Evolutionary conservation across 768 basidiomycete species (phyloP).

Genomic region (Termitomyces sp.): DNA sequence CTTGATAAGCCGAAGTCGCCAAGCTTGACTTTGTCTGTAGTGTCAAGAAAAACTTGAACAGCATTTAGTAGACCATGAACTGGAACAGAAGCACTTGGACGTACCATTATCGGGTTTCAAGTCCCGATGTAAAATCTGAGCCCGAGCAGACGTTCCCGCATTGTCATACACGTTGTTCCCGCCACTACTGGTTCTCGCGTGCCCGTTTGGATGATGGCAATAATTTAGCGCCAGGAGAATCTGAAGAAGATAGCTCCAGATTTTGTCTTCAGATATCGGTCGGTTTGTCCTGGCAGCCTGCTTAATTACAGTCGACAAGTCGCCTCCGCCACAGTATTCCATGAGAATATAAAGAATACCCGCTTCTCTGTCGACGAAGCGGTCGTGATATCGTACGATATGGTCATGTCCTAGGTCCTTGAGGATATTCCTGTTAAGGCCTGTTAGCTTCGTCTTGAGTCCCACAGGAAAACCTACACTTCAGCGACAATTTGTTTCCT

Average conservation of each 20-base stretch:
- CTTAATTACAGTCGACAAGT: constrained; percentile 86
- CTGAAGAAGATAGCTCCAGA: constrained; percentile 97
- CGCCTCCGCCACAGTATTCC: constrained; percentile 99
- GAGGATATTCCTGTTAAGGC: constrained; percentile 75
- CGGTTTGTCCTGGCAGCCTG: constrained; percentile 64
- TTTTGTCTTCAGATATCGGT: constrained; percentile 84
- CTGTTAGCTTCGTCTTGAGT: background rate
- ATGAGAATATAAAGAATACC: constrained; percentile 96
- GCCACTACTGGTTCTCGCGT: constrained; percentile 42
- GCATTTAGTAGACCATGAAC: background rate
- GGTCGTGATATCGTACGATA: constrained; percentile 94
- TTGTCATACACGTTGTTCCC: constrained; percentile 24
- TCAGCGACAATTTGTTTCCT: constrained; percentile 96
- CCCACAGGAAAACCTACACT: constrained; percentile 64
- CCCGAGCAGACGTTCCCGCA: constrained; percentile 51
- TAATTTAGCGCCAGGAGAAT: constrained; percentile 85
- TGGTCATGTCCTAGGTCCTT: constrained; percentile 94
- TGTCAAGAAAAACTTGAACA: constrained; percentile 83
- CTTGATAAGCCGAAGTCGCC: constrained; percentile 98
- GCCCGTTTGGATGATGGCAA: constrained; percentile 81
- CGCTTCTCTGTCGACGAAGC: constrained; percentile 83
- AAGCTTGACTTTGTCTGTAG: constrained; percentile 82
- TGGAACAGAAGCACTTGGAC: constrained; percentile 16
- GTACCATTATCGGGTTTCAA: constrained; percentile 96
- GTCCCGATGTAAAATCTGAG: constrained; percentile 90